Percentiles rank a stretch among this genome's conserved stretches.
These are phyloP conservation scores for Quercus glauca DNA, from an alignment of 306 rosid species.

Conservation along the genomic window DNA sequence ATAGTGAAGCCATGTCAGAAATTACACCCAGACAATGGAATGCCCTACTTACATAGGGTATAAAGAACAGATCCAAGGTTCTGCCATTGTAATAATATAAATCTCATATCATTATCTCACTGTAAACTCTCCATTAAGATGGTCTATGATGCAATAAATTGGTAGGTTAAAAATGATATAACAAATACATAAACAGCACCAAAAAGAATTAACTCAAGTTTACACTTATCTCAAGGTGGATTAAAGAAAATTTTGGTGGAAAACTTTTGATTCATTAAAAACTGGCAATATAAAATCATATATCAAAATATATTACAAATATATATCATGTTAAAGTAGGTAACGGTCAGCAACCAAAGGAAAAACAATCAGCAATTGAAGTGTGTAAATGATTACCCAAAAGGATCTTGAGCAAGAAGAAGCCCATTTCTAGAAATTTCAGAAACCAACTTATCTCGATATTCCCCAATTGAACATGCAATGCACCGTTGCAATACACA, in stretches of 20 bases:
- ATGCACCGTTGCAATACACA: conserved; percentile 77
- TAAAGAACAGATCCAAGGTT: background rate
- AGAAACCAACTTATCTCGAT: conserved; percentile 40
- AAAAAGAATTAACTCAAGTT: background rate
- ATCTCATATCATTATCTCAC: background rate
- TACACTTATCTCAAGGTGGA: background rate
- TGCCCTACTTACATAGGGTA: background rate
- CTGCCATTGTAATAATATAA: background rate
- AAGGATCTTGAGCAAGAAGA: conserved; percentile 68
- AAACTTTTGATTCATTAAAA: background rate
- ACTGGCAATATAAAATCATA: background rate
- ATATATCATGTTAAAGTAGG: background rate
- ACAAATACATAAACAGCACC: background rate
- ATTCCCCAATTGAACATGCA: conserved; percentile 41
- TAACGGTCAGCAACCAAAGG: background rate
- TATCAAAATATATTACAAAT: background rate
- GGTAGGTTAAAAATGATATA: background rate
- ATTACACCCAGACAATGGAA: background rate
- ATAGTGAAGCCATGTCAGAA: background rate
- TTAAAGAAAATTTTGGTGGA: background rate
- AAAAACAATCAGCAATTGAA: background rate
- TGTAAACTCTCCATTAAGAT: background rate
- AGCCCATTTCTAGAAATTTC: conserved; percentile 61
- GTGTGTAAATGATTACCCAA: conserved; percentile 43
- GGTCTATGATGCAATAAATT: background rate